Evolutionary conservation across 495 filamentous ascomycete species (phyloP).

Genomic region (Xylaria scruposa): DNA sequence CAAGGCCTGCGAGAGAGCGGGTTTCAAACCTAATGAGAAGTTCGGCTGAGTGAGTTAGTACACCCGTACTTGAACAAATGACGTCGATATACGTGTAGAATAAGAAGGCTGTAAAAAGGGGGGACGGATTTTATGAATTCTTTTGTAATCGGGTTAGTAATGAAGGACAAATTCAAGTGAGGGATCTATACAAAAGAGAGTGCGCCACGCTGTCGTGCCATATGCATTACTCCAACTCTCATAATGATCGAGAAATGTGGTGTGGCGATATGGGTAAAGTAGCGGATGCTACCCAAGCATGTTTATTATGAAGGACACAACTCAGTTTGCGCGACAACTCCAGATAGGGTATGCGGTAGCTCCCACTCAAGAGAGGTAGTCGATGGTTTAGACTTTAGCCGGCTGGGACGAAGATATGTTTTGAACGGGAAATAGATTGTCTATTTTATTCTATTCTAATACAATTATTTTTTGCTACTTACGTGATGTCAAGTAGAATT

Average conservation of each 20-base stretch:
- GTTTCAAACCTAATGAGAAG: conserved; percentile 7
- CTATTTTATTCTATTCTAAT: no score
- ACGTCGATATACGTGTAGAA: background rate
- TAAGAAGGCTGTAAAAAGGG: background rate
- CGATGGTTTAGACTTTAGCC: conserved; percentile 10
- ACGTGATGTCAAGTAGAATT: background rate
- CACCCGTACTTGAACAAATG: background rate
- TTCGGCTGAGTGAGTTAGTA: background rate
- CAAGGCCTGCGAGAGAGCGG: conserved; percentile 30
- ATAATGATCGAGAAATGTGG: background rate
- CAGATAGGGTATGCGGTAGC: background rate
- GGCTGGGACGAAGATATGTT: background rate
- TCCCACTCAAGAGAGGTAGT: background rate
- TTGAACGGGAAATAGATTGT: no score
- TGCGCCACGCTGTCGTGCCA: background rate
- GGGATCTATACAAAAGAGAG: background rate
- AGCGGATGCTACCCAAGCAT: conserved; percentile 2
- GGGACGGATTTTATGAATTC: background rate
- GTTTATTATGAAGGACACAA: background rate
- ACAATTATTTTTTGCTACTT: background rate
- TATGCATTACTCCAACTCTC: background rate
- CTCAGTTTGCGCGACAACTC: no score
- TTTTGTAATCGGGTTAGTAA: background rate
- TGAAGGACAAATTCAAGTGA: background rate
- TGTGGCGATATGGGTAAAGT: conserved; percentile 23